Evolutionary conservation across 2,329 filamentous ascomycete genomes (phyloP).

Genomic region (Colletotrichum cereale): DNA sequence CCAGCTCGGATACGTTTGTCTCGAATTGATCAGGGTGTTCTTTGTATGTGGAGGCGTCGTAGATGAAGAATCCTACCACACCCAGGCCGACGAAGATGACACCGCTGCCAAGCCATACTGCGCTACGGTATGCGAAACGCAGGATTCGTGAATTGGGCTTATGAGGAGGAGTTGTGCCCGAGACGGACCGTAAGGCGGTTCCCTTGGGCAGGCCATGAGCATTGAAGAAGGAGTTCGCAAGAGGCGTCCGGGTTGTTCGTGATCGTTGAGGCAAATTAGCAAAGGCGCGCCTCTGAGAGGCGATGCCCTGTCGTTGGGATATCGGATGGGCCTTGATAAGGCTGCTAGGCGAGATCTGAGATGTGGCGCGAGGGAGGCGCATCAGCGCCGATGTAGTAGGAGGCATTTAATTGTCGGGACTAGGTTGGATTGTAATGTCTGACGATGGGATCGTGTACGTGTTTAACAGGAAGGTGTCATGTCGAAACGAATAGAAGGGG

Average conservation of each 20-base stretch:
- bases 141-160: conserved; percentile 60
- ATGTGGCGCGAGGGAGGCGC: conserved; percentile 31
- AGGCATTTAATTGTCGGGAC: conserved; percentile 35
- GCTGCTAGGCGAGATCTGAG: conserved; percentile 2
- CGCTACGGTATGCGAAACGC: conserved; percentile 75
- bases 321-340: conserved; percentile 25
- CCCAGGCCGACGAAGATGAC: conserved; percentile 76
- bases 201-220: conserved; percentile 32
- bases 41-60: conserved; percentile 92
- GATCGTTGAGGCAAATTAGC: conserved; percentile 29
- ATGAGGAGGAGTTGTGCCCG: conserved; percentile 62
- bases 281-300: conserved; percentile 37
- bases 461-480: conserved; percentile 28
- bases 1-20: conserved; percentile 85
- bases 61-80: conserved; percentile 89
- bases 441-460: neutral
- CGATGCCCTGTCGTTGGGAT: conserved; percentile 14
- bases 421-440: neutral
- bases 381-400: conserved; percentile 35
- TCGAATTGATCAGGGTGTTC: conserved; percentile 76
- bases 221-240: conserved; percentile 39
- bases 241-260: conserved; percentile 21
- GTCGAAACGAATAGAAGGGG: conserved; percentile 26
- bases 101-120: conserved; percentile 81
- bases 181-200: conserved; percentile 56